Evolutionary conservation across 331 rosid genomes (phyloP), one percentile per base, ranked within the genome.

Genomic region (Saraca asoca): DNA sequence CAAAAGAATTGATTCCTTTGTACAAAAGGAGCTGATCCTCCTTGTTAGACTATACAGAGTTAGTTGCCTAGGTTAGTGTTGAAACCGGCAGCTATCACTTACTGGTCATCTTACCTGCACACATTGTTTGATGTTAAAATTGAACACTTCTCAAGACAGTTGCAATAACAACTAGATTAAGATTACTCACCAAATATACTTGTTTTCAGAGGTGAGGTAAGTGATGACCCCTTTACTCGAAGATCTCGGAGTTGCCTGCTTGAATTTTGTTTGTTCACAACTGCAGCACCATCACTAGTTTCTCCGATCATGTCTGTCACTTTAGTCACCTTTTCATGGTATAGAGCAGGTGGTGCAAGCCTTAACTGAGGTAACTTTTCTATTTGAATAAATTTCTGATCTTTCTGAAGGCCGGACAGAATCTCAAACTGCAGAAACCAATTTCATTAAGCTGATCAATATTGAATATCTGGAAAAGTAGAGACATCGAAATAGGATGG

Each of bases 311-410:
- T 48, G 69, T 77, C 74, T 31, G 75, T 58, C 63, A 88, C 90
- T 70, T 72, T 86, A 70, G 48, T 85, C 24, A 94, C 96, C 84
- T 91, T 94, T 66, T 90, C 99, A 73, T 90, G 99, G 79, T 94
- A 90, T 14, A 94, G 79, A 57, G 99, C 89, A n/a, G 96, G 97
- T 1, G 99, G 97, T 41, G 99, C 90, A 55, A 94, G 97, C 82
- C 85, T 84, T 81, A 90, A 57, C 46, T 72, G 99, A 73, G 96
- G 91, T 77, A 88, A 66, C 80, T 74, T 86, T 66, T 94, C 99
- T 56, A 90, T 70, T 81, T 88, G 96, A 17, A 83, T 82, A 61
- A 88, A 78, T 64, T 88, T 85, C 68, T 81, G 85, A 44, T 88
- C 80, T 51, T 78, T 86, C 75, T 83, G 86, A 77, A 94, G 78